Percentiles rank a stretch among this genome's conserved stretches.
Conservation (phyloP, 2,329 filamentous ascomycete species). For the Talaromyces sp. region DNA sequence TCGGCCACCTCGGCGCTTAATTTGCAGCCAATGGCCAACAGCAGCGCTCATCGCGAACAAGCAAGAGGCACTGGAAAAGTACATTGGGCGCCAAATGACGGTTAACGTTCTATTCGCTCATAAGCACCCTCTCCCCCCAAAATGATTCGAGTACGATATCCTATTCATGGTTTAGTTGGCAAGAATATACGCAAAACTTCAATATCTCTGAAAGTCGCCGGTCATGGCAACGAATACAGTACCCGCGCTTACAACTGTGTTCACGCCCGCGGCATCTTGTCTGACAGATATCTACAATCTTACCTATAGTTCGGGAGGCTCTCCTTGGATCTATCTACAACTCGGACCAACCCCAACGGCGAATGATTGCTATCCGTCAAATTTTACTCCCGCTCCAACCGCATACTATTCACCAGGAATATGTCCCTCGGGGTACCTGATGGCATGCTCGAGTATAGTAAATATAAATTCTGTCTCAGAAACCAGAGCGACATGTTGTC, state of each 20-base stretch:
- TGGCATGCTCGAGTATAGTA: constrained; percentile 2
- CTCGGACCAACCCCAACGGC: constrained; percentile 1
- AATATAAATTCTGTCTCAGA: constrained; percentile 3
- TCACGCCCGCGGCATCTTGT: constrained; percentile 5
- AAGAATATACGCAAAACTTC: too few species aligned
- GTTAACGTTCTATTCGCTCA: too few species aligned
- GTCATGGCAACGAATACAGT: background rate
- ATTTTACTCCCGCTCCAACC: background rate
- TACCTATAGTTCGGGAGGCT: background rate
- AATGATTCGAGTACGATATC: too few species aligned
- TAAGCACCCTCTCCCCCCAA: too few species aligned
- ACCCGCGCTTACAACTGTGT: constrained; percentile 1
- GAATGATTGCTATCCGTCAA: constrained; percentile 3
- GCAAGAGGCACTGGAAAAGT: too few species aligned
- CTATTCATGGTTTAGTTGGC: too few species aligned
- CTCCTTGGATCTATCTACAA: constrained; percentile 2
- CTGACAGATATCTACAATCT: constrained; percentile 4
- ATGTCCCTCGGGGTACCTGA: background rate
- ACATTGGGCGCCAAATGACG: too few species aligned
- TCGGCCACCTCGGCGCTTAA: too few species aligned
- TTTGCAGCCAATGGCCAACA: too few species aligned
- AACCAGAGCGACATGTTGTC: constrained; percentile 7
- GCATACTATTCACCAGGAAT: constrained; percentile 5
- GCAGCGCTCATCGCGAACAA: too few species aligned
- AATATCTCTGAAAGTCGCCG: too few species aligned